Evolutionary conservation across 371 early-diverging fungal species (phyloP), one percentile per base, ranked within the genome.

Genomic region (Mortierella sp.): DNA sequence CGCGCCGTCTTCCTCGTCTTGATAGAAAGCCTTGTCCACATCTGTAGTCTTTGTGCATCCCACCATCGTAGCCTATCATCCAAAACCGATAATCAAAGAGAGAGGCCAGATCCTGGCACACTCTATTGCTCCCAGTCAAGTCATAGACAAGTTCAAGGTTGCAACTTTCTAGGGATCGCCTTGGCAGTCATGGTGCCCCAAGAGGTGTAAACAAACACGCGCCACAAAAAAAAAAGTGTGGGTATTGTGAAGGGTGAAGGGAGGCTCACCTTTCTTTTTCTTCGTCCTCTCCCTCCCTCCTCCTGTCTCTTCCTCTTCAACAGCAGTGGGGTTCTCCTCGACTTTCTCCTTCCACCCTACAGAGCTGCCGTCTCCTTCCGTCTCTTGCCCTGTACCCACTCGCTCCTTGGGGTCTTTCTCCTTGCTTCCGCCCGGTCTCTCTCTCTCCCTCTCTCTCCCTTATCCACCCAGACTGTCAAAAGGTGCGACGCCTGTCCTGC

Each of bases 241-340:
- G n/a, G n/a, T n/a, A n/a, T n/a, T n/a, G n/a, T n/a, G 19, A 51
- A 60, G 39, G 31, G 54, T 49, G 42, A 39, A 58, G n/a, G 34
- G 10, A 39, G 38, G 16, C 24, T 23, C 1, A 27, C 42, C 19
- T n/a, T 24, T 45, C 5, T 26, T 52, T 27, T 41, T 49, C 34
- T 47, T 55, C 28, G 42, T 26, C 46, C 38, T 18, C 21, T 6
- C 50, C 39, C 23, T 16, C 52, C 50, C 39, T 23, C 21, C 52
- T 34, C 54, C 38, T 47, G 34, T 10, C 46, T 13, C 48, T 55
- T 46, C 46, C 26, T 30, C 26, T 5, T 43, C 55, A 16, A 57
- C 61, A 54, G 34, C 65, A 65, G 69, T 56, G 18, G 41, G 58
- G 51, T 21, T 56, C 42, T 47, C 46, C 34, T 68, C 62, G 61